Conservation (phyloP, 2,329 filamentous ascomycete species). For the Penicillium decumbens region DNA sequence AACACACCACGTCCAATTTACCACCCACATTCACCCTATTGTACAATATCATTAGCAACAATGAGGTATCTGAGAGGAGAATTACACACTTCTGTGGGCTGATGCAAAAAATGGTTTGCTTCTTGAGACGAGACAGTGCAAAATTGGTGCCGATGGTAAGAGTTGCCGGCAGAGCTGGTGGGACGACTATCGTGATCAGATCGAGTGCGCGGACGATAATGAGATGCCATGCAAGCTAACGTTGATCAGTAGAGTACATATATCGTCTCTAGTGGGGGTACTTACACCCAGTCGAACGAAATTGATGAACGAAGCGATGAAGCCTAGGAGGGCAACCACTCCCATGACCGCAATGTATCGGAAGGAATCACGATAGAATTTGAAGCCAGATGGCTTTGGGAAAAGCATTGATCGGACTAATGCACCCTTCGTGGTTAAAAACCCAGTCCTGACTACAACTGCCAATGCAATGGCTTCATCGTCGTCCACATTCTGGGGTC, state of each 20-base stretch:
- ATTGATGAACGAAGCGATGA: conserved; percentile 86
- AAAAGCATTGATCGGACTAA: conserved; percentile 97
- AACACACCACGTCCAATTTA: conserved; percentile 93
- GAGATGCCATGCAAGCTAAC: conserved; percentile 71
- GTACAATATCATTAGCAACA: not conserved
- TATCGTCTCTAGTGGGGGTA: conserved; percentile 1
- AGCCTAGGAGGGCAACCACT: conserved; percentile 76
- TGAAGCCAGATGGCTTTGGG: conserved; percentile 96
- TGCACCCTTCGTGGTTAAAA: conserved; percentile 95
- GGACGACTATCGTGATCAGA: conserved; percentile 95
- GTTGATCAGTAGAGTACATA: conserved; percentile 16
- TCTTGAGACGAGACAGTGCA: conserved; percentile 77
- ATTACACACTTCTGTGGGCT: conserved; percentile 66
- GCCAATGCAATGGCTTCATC: conserved; percentile 88
- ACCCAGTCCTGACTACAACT: conserved; percentile 88
- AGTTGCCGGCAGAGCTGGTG: conserved; percentile 88
- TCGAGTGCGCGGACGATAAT: conserved; percentile 91
- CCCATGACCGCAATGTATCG: conserved; percentile 97
- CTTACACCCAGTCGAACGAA: conserved; percentile 70
- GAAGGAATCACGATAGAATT: conserved; percentile 96
- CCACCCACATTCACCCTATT: conserved; percentile 85
- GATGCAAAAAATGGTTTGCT: conserved; percentile 93
- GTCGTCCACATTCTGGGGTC: conserved; percentile 78
- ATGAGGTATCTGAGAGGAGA: not conserved
- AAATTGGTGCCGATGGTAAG: conserved; percentile 96